Percentiles rank a stretch among this genome's conserved stretches.
Evolutionary conservation across 495 filamentous ascomycete genomes (phyloP).

Genomic region (Annulohypoxylon bovei): DNA sequence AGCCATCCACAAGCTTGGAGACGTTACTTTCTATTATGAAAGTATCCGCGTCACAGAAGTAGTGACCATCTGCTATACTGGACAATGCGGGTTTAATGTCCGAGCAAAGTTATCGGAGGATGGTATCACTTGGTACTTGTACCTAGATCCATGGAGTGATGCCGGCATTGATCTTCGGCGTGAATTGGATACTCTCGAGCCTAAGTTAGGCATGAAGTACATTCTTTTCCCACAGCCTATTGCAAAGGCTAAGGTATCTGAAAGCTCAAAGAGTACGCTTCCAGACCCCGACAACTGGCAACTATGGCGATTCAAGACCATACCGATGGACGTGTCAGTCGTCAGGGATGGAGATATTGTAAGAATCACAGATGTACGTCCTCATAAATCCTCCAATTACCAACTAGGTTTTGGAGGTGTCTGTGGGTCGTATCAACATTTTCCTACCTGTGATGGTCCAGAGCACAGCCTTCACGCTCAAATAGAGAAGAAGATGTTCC

Average conservation of each 20-base stretch:
- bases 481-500: conserved; percentile 55
- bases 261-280: background rate
- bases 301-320: conserved; percentile 11
- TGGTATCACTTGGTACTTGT: conserved; percentile 46
- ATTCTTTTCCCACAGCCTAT: conserved; percentile 28
- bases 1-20: conserved; percentile 4
- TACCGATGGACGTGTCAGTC: background rate
- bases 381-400: background rate
- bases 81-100: conserved; percentile 45
- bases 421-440: conserved; percentile 63
- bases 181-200: background rate
- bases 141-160: conserved; percentile 41
- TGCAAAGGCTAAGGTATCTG: conserved; percentile 11
- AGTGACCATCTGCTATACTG: conserved; percentile 47
- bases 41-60: conserved; percentile 48
- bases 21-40: conserved; percentile 44
- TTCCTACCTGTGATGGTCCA: conserved; percentile 75
- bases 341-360: background rate
- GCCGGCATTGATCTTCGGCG: conserved; percentile 4
- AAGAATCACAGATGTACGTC: background rate
- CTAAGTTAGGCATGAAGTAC: background rate
- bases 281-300: conserved; percentile 1
- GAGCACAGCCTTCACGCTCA: conserved; percentile 65
- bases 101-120: conserved; percentile 44
- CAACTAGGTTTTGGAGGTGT: conserved; percentile 39